phyloP scores from a whole-genome alignment of 2,329 filamentous ascomycete species.

The Leptosphaerulina australis region DNA sequence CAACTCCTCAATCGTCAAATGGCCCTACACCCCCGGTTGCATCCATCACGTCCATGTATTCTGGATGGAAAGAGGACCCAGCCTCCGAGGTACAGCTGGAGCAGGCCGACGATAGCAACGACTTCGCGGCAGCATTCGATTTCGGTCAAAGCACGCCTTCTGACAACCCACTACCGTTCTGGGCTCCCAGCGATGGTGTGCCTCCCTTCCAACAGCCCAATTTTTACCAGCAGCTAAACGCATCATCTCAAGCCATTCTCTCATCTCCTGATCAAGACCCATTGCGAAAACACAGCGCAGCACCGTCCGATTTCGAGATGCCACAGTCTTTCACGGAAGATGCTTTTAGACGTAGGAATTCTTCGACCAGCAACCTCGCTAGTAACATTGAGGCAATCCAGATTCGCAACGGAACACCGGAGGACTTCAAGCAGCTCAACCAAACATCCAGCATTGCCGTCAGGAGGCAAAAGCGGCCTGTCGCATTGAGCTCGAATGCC shows the following conservation, averaged over 20 bases:
- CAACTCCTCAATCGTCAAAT: constrained; percentile 42
- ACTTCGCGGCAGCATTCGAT: constrained; percentile 39
- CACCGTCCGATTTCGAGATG: constrained; percentile 41
- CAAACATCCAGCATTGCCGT: constrained; percentile 51
- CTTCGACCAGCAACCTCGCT: constrained; percentile 49
- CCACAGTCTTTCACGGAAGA: constrained; percentile 42
- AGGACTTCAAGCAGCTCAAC: constrained; percentile 47
- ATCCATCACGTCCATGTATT: constrained; percentile 46
- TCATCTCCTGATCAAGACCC: constrained; percentile 43
- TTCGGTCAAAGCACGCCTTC: constrained; percentile 40
- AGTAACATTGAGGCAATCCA: constrained; percentile 48
- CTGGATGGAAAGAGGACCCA: constrained; percentile 46
- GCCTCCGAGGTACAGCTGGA: constrained; percentile 28
- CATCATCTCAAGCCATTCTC: constrained; percentile 45
- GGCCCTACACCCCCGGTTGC: constrained; percentile 43
- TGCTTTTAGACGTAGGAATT: constrained; percentile 44
- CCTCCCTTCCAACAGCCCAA: constrained; percentile 35
- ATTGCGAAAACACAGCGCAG: constrained; percentile 37
- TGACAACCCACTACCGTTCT: constrained; percentile 41
- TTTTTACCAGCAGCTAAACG: constrained; percentile 47
- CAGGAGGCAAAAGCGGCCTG: constrained; percentile 50
- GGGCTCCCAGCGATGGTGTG: constrained; percentile 29
- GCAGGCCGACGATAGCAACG: constrained; percentile 35
- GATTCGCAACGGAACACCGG: constrained; percentile 44
- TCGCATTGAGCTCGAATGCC: constrained; percentile 49